A percentile compares a stretch with the other conserved stretches of the same genome.
Conservation (phyloP, 106 monocot species). For the Gastrodia elata region DNA sequence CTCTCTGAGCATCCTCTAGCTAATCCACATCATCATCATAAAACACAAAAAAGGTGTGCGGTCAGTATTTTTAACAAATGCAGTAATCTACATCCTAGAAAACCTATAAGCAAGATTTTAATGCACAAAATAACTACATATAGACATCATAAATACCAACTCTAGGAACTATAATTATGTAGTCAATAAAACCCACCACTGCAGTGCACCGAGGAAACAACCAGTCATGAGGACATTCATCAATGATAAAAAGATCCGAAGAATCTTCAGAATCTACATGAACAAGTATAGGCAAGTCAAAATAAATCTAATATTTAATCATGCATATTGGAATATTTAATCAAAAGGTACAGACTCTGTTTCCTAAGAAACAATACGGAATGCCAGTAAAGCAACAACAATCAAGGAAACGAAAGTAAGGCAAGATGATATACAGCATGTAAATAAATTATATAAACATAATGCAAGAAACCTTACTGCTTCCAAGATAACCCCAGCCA, state of each 20-base stretch:
- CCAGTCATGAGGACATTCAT: slow-evolving; percentile 98
- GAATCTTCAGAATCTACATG: slow-evolving; percentile 61
- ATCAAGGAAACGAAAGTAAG: neutral
- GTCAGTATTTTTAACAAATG: neutral
- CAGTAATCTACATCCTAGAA: neutral
- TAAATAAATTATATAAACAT: neutral
- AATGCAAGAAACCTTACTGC: slow-evolving; percentile 29
- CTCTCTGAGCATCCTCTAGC: neutral
- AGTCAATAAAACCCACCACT: slow-evolving; percentile 46
- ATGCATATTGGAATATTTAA: neutral
- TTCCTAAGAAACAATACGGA: neutral
- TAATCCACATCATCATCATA: neutral
- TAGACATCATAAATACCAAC: neutral
- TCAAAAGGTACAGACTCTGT: neutral
- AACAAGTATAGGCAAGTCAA: slow-evolving; percentile 2
- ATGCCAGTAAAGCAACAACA: neutral
- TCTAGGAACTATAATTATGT: neutral
- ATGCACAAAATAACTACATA: neutral
- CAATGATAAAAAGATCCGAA: slow-evolving; percentile 62
- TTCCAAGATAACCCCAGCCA: slow-evolving; percentile 91
- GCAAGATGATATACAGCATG: neutral
- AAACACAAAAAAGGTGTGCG: neutral
- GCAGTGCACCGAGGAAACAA: slow-evolving; percentile 88
- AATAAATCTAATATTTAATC: slow-evolving; percentile 9
- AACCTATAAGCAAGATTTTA: slow-evolving; percentile 1